phyloP scores from a whole-genome alignment of 2,329 filamentous ascomycete genomes.

The Pseudogymnoascus sp. region DNA sequence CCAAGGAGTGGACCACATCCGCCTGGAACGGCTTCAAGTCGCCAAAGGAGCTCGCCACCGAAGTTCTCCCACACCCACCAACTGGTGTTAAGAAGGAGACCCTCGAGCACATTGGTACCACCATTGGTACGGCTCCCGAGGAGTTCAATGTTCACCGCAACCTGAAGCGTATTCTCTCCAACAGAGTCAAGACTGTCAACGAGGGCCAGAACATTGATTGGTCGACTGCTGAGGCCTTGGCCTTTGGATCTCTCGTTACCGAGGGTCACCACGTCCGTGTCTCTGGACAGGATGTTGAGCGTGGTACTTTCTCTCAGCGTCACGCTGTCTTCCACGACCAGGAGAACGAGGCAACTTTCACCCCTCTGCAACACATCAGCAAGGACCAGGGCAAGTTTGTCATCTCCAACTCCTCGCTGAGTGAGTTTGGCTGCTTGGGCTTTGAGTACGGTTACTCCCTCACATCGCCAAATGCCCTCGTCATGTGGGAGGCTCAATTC shows the following conservation, averaged over 20 bases:
- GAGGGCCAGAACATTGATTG: conserved; percentile 96
- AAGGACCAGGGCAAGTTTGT: conserved; percentile 92
- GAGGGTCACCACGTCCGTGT: conserved; percentile 97
- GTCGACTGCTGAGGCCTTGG: conserved; percentile 91
- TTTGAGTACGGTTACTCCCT: conserved; percentile 99
- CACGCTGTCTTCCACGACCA: conserved; percentile 97
- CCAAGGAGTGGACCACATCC: conserved; percentile 97
- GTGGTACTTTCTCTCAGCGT: conserved; percentile 97
- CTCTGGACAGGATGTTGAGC: conserved; percentile 97
- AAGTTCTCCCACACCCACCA: conserved; percentile 84
- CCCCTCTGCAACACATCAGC: conserved; percentile 79
- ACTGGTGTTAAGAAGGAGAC: conserved; percentile 69
- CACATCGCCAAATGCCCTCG: conserved; percentile 89
- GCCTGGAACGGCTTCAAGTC: conserved; percentile 99
- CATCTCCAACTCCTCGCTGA: conserved; percentile 89
- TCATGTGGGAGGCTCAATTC: conserved; percentile 99
- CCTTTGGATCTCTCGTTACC: conserved; percentile 81
- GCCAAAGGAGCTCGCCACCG: conserved; percentile 90
- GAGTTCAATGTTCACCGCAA: conserved; percentile 88
- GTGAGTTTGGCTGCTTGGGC: conserved; percentile 65
- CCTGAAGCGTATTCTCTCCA: conserved; percentile 87
- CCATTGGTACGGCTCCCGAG: conserved; percentile 71
- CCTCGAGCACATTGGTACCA: conserved; percentile 72
- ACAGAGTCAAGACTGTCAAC: conserved; percentile 81
- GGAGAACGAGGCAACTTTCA: conserved; percentile 87